phyloP scores from a whole-genome alignment of 768 basidiomycete species.

The Leccinum longicurvipes region DNA sequence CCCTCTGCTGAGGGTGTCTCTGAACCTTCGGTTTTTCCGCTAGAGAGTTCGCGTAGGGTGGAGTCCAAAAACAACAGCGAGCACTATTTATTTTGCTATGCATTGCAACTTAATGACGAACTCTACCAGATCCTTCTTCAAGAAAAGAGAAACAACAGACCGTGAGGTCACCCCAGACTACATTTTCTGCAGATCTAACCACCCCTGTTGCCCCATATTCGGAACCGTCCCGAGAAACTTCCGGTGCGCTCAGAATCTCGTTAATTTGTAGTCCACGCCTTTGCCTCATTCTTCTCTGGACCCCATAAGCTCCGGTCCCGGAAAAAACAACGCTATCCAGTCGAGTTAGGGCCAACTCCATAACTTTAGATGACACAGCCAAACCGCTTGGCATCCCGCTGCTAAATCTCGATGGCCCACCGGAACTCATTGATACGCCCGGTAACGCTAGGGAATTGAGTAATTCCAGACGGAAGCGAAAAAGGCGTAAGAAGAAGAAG shows the following conservation, averaged over 20 bases:
- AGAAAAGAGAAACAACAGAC: conserved; percentile 6
- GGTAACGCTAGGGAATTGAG: conserved; percentile 15
- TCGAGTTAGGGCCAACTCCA: conserved; percentile 4
- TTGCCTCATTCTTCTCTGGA: conserved; percentile 13
- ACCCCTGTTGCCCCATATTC: not conserved
- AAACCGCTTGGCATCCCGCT: conserved; percentile 36
- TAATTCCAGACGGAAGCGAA: conserved; percentile 52
- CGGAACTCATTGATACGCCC: conserved; percentile 20
- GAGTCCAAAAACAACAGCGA: conserved; percentile 11
- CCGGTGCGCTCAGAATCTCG: conserved; percentile 18
- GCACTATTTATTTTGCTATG: conserved; percentile 1
- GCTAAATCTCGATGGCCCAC: conserved; percentile 55
- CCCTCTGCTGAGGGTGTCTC: not conserved
- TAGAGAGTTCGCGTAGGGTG: not conserved
- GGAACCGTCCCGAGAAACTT: conserved; percentile 3
- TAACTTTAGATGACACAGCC: conserved; percentile 9
- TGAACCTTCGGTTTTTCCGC: not conserved
- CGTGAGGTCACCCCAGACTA: conserved; percentile 6
- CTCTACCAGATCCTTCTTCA: conserved; percentile 5
- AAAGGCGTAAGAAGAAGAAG: conserved; percentile 53
- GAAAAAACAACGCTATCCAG: not conserved
- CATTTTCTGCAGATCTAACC: conserved; percentile 1
- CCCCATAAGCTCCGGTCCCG: conserved; percentile 15
- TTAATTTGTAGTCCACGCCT: conserved; percentile 5
- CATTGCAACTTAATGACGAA: conserved; percentile 1